These are phyloP conservation scores for Colletotrichum navitas DNA, from an alignment of 2,329 filamentous ascomycete species.

Conservation along the genomic window DNA sequence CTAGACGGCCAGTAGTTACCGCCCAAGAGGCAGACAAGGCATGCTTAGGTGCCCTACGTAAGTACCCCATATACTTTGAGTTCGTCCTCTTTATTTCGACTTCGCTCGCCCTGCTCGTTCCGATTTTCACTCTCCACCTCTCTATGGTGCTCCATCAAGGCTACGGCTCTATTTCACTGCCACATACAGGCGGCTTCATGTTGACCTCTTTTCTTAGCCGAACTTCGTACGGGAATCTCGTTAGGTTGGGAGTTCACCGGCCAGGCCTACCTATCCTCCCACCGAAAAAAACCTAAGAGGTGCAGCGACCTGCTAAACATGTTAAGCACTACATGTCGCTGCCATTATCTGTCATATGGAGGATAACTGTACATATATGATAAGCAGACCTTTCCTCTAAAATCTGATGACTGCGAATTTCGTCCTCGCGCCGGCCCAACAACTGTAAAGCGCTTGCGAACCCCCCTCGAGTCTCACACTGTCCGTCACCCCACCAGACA, in stretches of 20 bases:
- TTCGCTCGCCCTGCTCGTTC: background rate
- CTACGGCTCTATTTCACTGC: background rate
- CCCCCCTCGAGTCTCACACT: conserved; percentile 6
- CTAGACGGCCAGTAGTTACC: background rate
- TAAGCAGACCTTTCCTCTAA: conserved; percentile 23
- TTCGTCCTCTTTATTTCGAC: conserved; percentile 25
- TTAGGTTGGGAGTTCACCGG: background rate
- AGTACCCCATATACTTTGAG: too few relatives aligned
- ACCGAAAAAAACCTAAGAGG: background rate
- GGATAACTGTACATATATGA: conserved; percentile 4
- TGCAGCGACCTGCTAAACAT: background rate
- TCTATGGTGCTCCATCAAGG: background rate
- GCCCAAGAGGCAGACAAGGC: background rate
- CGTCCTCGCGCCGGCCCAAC: conserved; percentile 5
- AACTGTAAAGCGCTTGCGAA: conserved; percentile 20
- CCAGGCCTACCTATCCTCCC: background rate
- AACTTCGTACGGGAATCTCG: too few relatives aligned
- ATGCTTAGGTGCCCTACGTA: too few relatives aligned
- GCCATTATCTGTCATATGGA: conserved; percentile 23
- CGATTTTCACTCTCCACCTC: background rate
- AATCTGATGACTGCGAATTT: conserved; percentile 10
- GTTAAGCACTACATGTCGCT: conserved; percentile 10
- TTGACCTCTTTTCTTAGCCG: background rate
- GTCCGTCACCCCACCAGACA: background rate
- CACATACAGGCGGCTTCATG: background rate